A percentile compares a stretch with the other conserved stretches of the same genome.
Evolutionary conservation across 345 rosid genomes (phyloP).

Genomic region (Citrus australasica): DNA sequence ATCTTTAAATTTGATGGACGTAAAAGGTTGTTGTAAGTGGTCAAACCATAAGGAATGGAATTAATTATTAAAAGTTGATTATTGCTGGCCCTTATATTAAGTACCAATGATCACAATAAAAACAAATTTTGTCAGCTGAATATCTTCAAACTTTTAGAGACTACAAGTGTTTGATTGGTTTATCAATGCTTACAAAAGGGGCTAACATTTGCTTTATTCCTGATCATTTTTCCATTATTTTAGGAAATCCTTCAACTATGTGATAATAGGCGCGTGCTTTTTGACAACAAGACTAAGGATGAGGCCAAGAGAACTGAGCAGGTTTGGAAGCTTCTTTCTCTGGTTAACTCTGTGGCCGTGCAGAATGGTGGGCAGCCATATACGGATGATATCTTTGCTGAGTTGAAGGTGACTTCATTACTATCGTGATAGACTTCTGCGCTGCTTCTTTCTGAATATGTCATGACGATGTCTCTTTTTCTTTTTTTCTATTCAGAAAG

Average conservation of each 20-base stretch:
- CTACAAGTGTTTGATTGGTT: neutral
- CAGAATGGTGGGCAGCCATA: slow-evolving; percentile 74
- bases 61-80: neutral
- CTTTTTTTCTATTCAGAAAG: slow-evolving; percentile 41
- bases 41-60: neutral
- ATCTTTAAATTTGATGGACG: neutral
- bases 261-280: slow-evolving; percentile 55
- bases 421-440: neutral
- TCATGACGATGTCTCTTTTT: neutral
- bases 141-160: neutral
- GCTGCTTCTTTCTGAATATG: neutral
- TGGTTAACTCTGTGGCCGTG: slow-evolving; percentile 45
- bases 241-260: slow-evolving; percentile 72
- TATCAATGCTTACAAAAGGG: neutral
- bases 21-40: neutral
- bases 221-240: neutral
- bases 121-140: neutral
- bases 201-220: neutral
- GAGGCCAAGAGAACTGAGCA: slow-evolving; percentile 50
- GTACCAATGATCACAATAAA: neutral
- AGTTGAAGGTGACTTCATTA: slow-evolving; percentile 47
- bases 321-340: slow-evolving; percentile 59
- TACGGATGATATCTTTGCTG: slow-evolving; percentile 67
- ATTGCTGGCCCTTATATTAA: neutral
- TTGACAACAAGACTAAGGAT: slow-evolving; percentile 80